Evolutionary conservation across 164 flowering plant species (phyloP), one percentile per base, ranked within the genome.

Genomic region (Amborella trichopoda): DNA sequence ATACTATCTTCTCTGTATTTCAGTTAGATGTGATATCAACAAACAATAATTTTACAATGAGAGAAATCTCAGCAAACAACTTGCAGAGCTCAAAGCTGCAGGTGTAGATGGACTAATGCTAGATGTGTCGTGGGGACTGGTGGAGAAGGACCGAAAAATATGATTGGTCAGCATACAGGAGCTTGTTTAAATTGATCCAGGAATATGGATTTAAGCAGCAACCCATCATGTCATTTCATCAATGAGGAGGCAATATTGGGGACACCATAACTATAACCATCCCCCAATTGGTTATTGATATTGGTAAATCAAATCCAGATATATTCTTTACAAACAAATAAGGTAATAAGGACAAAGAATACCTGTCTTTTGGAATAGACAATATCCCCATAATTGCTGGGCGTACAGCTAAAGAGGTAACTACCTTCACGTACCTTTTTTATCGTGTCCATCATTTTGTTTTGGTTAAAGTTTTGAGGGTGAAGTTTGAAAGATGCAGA

Each of bases 91-190:
- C 14, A 69, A 44, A 41, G 66, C 49, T 5, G 88, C 73, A 3
- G 88, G 68, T 4, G 75, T 83, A 14, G 95, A 89, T 62, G 97
- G 95, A 23, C 76, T 83, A 3, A 85, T 89, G 95, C 68, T 73
- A n/a, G 97, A 89, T 59, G 82, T 85, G 5, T 83, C 94, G 97
- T 85, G 94, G 95, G 94, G 95, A 16, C 70, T 80, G 10, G 55
- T 81, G 28, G 97, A 85, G 64, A 54, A 48, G 94, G 79, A 12
- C 84, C 94, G 3, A 68, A 63, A 62, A 69, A 38, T 83, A 86
- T 47, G 74, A 81, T 18, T 85, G 94, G 97, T 49, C 50, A 50
- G 83, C 77, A 24, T 90, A 90, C 48, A 71, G 71, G 58, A 68
- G 55, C 60, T 62, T 90, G 65, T 81, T 90, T 44, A 46, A 73